phyloP scores from a whole-genome alignment of 2,329 filamentous ascomycete species.

The Diplodia intermedia region DNA sequence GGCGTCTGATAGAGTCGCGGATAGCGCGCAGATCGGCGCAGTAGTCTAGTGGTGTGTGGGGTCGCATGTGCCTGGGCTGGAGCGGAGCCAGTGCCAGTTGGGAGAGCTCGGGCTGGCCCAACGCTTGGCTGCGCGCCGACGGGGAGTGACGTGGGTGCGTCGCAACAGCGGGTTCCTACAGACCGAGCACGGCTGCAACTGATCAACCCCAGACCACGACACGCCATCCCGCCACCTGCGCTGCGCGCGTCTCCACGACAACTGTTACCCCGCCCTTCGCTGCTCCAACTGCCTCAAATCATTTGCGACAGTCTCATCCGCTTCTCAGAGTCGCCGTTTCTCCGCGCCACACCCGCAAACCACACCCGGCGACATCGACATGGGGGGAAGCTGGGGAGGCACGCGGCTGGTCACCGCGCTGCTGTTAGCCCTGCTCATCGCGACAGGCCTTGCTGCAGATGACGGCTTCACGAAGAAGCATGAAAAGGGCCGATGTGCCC shows the following conservation, averaged over 20 bases:
- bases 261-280: neutral
- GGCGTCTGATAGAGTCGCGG: neutral
- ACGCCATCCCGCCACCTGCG: slow-evolving; percentile 18
- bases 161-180: slow-evolving; percentile 16
- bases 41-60: slow-evolving; percentile 13
- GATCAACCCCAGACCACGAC: slow-evolving; percentile 23
- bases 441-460: slow-evolving; percentile 16
- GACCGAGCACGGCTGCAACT: slow-evolving; percentile 21
- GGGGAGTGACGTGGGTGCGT: slow-evolving; percentile 21
- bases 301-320: neutral
- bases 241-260: slow-evolving; percentile 9
- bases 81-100: slow-evolving; percentile 1
- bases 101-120: slow-evolving; percentile 4
- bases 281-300: neutral
- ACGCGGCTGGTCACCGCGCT: slow-evolving; percentile 30
- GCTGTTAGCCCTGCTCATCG: slow-evolving; percentile 23
- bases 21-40: slow-evolving; percentile 3
- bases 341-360: slow-evolving; percentile 2
- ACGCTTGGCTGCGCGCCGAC: slow-evolving; percentile 9
- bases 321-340: neutral
- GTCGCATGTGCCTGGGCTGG: slow-evolving; percentile 11
- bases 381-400: slow-evolving; percentile 32
- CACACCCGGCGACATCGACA: slow-evolving; percentile 19
- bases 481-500: slow-evolving; percentile 86
- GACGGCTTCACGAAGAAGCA: slow-evolving; percentile 63